Percentiles rank a stretch among this genome's conserved stretches.
Conservation (phyloP, 371 early-diverging fungal species). For the Dinochytrium kinnereticum region DNA sequence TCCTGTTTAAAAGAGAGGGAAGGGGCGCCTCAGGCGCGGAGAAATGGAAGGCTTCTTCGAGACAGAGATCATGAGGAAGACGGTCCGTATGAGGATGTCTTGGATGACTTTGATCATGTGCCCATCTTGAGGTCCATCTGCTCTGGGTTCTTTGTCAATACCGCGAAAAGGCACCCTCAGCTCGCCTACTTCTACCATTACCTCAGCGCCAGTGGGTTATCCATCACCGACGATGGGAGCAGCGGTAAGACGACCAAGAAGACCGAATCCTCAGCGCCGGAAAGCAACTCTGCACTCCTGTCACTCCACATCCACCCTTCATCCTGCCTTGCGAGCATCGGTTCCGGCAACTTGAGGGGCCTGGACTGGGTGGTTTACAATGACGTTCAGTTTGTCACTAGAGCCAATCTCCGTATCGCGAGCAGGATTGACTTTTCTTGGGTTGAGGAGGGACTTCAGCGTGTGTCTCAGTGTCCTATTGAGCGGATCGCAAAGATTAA, state of each 20-base stretch:
- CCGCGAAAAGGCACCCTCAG: conserved; percentile 74
- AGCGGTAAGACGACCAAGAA: too few species aligned
- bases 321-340: conserved; percentile 43
- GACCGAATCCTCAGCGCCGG: not conserved
- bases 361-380: conserved; percentile 82
- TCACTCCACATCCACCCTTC: conserved; percentile 72
- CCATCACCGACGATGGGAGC: not conserved
- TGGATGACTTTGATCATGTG: conserved; percentile 44
- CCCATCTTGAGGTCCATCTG: conserved; percentile 73
- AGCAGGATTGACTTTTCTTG: conserved; percentile 47
- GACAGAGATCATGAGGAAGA: too few species aligned
- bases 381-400: conserved; percentile 51
- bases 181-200: conserved; percentile 78
- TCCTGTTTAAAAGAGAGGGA: not conserved
- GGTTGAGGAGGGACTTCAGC: conserved; percentile 41
- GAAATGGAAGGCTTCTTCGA: conserved; percentile 15
- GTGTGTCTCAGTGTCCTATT: conserved; percentile 25
- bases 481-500: conserved; percentile 13
- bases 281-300: conserved; percentile 46
- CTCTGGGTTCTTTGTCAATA: conserved; percentile 75
- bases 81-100: conserved; percentile 3
- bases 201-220: conserved; percentile 39
- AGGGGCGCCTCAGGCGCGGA: not conserved
- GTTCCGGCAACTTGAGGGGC: conserved; percentile 31
- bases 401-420: conserved; percentile 49